phyloP scores from a whole-genome alignment of 1,284 basidiomycete species.

The Apiotrichum montevideense region DNA sequence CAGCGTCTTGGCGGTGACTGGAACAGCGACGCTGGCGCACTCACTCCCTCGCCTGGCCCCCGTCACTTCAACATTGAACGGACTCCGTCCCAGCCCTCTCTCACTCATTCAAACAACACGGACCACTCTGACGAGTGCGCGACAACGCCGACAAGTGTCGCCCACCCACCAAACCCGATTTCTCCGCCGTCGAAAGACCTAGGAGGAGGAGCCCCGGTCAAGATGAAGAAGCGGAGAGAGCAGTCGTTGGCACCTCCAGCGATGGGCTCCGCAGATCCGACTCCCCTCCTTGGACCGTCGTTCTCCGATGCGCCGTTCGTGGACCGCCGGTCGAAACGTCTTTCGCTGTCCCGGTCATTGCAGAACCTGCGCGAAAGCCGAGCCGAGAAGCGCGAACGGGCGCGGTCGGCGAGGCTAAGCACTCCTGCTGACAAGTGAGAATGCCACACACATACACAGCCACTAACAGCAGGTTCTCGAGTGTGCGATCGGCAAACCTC shows the following conservation, averaged over 20 bases:
- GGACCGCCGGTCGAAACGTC: conserved; percentile 1
- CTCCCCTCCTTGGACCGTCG: too few species aligned
- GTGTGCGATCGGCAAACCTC: neutral
- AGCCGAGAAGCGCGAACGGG: neutral
- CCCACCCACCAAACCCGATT: neutral
- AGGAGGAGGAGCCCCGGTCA: too few species aligned
- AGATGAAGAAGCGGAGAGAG: too few species aligned
- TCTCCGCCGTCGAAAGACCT: too few species aligned
- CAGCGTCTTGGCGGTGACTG: too few species aligned
- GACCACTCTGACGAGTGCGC: conserved; percentile 7
- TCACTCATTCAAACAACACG: conserved; percentile 8
- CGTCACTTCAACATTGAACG: neutral
- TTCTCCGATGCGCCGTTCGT: neutral
- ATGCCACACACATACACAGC: neutral
- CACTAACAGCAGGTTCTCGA: too few species aligned
- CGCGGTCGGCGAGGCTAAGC: neutral
- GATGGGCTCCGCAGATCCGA: too few species aligned
- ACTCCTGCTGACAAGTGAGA: conserved; percentile 6
- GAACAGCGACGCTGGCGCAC: neutral
- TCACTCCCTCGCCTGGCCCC: neutral
- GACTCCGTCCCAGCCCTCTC: conserved; percentile 1
- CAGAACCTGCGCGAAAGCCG: conserved; percentile 4
- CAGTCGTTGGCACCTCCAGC: too few species aligned
- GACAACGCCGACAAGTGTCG: conserved; percentile 1
- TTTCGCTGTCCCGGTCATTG: conserved; percentile 9